These are phyloP conservation scores for Huntiella decipiens DNA, from an alignment of 2,329 filamentous ascomycete genomes.

Conservation along the genomic window DNA sequence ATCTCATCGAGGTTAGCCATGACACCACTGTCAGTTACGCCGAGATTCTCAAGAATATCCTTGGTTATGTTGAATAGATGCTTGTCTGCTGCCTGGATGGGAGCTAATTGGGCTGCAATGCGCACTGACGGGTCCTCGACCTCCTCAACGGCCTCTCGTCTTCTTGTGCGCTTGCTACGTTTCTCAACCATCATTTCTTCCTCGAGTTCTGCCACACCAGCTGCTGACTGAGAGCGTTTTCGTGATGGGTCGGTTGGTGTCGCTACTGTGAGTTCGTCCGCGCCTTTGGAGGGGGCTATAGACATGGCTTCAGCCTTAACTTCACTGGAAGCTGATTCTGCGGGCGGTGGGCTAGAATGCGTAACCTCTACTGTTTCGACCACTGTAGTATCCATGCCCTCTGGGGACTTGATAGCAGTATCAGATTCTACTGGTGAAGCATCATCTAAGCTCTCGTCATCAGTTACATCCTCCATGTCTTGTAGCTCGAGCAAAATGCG, in stretches of 20 bases:
- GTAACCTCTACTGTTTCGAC: not conserved
- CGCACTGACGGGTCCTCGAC: conserved; percentile 31
- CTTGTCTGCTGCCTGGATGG: conserved; percentile 36
- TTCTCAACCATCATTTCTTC: conserved; percentile 41
- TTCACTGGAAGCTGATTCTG: not conserved
- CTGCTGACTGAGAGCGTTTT: conserved; percentile 43
- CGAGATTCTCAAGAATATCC: conserved; percentile 35
- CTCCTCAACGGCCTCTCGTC: conserved; percentile 39
- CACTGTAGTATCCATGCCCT: not conserved
- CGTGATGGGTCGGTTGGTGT: conserved; percentile 16
- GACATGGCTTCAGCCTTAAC: not conserved
- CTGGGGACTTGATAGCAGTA: not conserved
- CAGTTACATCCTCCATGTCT: conserved; percentile 4
- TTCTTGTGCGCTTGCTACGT: conserved; percentile 45
- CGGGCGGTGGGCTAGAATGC: not conserved
- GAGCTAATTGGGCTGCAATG: conserved; percentile 35
- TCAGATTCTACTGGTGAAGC: not conserved
- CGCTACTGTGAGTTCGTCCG: not conserved
- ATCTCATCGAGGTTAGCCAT: conserved; percentile 29
- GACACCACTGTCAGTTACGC: conserved; percentile 29
- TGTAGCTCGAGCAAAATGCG: conserved; percentile 5
- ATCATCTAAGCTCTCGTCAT: not conserved
- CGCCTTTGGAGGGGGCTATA: no score
- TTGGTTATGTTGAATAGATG: conserved; percentile 36
- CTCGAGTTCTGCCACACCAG: conserved; percentile 37